Conservation (phyloP, 352 stramenopile genomes). For the Pythium vanterpoolii region DNA sequence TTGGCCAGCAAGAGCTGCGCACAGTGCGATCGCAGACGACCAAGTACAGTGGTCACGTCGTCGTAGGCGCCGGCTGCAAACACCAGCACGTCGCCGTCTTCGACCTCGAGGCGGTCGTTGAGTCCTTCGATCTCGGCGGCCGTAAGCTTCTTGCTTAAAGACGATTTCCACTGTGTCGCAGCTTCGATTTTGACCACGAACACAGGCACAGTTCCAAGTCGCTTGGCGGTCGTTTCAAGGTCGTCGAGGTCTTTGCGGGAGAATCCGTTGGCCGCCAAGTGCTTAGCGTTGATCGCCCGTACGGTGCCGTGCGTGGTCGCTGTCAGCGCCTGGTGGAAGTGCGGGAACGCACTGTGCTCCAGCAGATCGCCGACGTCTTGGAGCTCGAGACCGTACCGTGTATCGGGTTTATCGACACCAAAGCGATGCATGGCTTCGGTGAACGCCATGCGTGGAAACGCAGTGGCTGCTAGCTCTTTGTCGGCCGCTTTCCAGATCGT, state of each 20-base stretch:
- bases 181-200: conserved; percentile 67
- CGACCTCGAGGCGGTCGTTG: conserved; percentile 41
- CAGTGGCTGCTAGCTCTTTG: conserved; percentile 34
- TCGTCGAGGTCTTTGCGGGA: conserved; percentile 75
- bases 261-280: conserved; percentile 45
- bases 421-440: conserved; percentile 75
- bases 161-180: conserved; percentile 67
- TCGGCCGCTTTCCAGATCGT: conserved; percentile 53
- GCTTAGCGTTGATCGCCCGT: conserved; percentile 73
- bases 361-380: conserved; percentile 50
- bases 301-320: conserved; percentile 27
- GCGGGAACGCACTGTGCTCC: conserved; percentile 32
- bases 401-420: conserved; percentile 86
- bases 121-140: conserved; percentile 42
- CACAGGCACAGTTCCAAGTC: conserved; percentile 30
- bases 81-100: conserved; percentile 69
- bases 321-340: conserved; percentile 39
- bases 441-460: conserved; percentile 72
- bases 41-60: conserved; percentile 52
- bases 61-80: conserved; percentile 59
- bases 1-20: conserved; percentile 59
- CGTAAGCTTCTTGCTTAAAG: conserved; percentile 59
- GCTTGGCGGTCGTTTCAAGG: conserved; percentile 52
- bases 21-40: conserved; percentile 61
- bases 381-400: conserved; percentile 70